These are phyloP conservation scores for Penicillium sp. DNA, from an alignment of 2,329 filamentous ascomycete species.

Conservation along the genomic window DNA sequence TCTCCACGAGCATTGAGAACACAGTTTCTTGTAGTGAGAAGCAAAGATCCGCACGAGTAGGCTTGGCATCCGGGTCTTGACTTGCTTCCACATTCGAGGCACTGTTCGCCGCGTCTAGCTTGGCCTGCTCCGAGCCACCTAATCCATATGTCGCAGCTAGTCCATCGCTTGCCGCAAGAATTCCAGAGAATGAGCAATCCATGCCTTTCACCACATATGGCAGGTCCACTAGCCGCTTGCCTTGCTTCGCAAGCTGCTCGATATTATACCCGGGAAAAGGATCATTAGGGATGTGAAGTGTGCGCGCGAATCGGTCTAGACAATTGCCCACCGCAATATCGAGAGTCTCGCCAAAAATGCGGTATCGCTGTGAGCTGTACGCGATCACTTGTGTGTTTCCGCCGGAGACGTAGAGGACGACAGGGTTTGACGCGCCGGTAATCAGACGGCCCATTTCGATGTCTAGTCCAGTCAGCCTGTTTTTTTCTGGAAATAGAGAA, in stretches of 20 bases:
- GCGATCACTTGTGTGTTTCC: slow-evolving; percentile 98
- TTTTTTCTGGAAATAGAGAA: no score
- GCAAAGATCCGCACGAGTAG: slow-evolving; percentile 79
- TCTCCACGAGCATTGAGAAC: slow-evolving; percentile 96
- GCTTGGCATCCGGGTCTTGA: slow-evolving; percentile 42
- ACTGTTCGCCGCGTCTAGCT: slow-evolving; percentile 47
- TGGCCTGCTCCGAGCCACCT: slow-evolving; percentile 42
- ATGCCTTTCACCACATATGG: slow-evolving; percentile 98
- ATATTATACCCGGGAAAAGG: slow-evolving; percentile 98
- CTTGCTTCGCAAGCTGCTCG: slow-evolving; percentile 82
- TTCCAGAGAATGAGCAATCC: slow-evolving; percentile 95
- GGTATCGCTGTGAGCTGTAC: slow-evolving; percentile 89
- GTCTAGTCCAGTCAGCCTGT: slow-evolving; percentile 45
- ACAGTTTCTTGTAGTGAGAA: slow-evolving; percentile 95
- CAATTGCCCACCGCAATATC: slow-evolving; percentile 98
- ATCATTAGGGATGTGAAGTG: slow-evolving; percentile 87
- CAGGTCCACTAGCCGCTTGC: slow-evolving; percentile 72
- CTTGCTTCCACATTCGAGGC: slow-evolving; percentile 21
- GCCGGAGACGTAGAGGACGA: slow-evolving; percentile 92
- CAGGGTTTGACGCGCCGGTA: slow-evolving; percentile 84
- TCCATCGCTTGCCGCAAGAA: slow-evolving; percentile 77
- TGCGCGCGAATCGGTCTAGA: slow-evolving; percentile 90
- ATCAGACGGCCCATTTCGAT: slow-evolving; percentile 98
- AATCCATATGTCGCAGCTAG: slow-evolving; percentile 59
- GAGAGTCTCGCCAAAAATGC: slow-evolving; percentile 95